A percentile compares a stretch with the other conserved stretches of the same genome.
phyloP scores from a whole-genome alignment of 345 rosid species.

The Dipteronia sinensis region DNA sequence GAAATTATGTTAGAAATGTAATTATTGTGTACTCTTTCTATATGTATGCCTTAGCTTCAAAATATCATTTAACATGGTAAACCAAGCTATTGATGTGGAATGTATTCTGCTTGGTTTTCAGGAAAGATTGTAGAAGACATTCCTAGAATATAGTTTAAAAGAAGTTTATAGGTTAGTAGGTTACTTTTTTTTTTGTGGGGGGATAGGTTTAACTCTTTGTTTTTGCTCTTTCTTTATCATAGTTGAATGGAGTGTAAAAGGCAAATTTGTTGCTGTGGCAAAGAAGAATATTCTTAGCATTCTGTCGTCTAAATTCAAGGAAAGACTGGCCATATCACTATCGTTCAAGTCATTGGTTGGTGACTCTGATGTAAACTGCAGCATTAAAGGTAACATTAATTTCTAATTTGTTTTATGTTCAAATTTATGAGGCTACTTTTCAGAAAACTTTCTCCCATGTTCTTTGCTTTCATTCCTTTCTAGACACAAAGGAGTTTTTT shows the following conservation, averaged over 20 bases:
- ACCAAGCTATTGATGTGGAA: neutral
- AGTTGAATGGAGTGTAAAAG: conserved; percentile 82
- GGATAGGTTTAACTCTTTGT: conserved; percentile 6
- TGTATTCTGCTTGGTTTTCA: conserved; percentile 1
- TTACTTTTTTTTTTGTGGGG: neutral
- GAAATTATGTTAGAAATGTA: neutral
- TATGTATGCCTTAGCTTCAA: conserved; percentile 1
- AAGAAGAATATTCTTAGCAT: conserved; percentile 51
- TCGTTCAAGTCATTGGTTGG: conserved; percentile 61
- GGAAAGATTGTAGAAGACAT: neutral
- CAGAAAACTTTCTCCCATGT: neutral
- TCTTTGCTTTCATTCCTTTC: neutral
- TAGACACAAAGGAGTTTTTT: neutral
- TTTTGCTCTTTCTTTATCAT: conserved; percentile 14
- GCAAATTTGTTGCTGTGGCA: conserved; percentile 72
- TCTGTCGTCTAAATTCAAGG: conserved; percentile 68
- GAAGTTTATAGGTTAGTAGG: neutral
- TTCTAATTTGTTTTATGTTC: conserved; percentile 4
- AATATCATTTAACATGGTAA: neutral
- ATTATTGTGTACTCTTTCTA: neutral
- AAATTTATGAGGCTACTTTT: neutral
- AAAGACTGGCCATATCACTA: conserved; percentile 51
- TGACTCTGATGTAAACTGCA: conserved; percentile 41
- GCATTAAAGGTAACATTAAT: conserved; percentile 60
- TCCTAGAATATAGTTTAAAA: neutral